These are phyloP conservation scores for Metschnikowia cubensis DNA, from an alignment of 805 yeast genomes.

Conservation along the genomic window DNA sequence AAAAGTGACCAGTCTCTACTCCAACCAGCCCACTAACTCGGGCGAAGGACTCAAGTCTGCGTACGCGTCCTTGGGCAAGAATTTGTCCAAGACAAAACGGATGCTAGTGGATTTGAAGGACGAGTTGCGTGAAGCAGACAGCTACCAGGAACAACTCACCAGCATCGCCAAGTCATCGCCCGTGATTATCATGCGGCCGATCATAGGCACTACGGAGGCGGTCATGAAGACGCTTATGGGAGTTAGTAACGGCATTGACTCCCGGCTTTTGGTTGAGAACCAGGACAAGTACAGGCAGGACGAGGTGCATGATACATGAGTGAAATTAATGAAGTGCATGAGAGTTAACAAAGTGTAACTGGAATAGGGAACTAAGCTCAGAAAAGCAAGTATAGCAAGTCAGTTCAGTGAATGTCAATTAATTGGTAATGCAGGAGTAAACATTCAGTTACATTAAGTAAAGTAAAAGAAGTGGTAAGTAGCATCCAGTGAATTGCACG, in stretches of 20 bases:
- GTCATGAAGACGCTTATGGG: constrained; percentile 80
- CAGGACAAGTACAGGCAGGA: constrained; percentile 58
- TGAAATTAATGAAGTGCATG: too few species aligned
- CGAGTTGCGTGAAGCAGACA: constrained; percentile 61
- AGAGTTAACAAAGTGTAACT: too few species aligned
- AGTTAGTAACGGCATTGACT: constrained; percentile 73
- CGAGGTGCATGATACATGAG: neutral
- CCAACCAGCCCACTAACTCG: constrained; percentile 73
- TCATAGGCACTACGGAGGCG: constrained; percentile 92
- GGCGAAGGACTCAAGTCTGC: constrained; percentile 76
- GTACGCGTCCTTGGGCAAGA: constrained; percentile 64
- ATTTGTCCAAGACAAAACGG: constrained; percentile 60
- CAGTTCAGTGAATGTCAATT: too few species aligned
- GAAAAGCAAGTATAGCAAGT: too few species aligned
- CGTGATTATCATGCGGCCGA: constrained; percentile 72
- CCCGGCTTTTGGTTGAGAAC: constrained; percentile 52
- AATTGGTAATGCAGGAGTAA: too few species aligned
- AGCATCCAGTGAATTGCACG: too few species aligned
- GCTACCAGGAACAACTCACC: constrained; percentile 61
- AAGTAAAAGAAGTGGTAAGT: too few species aligned
- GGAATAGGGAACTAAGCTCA: too few species aligned
- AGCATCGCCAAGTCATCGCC: constrained; percentile 78
- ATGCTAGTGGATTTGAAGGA: constrained; percentile 57
- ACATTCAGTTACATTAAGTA: too few species aligned
- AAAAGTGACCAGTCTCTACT: constrained; percentile 62